Base-by-base conservation (phyloP, 805 yeast genomes). In the Sugiyamaella smithiae region DNA sequence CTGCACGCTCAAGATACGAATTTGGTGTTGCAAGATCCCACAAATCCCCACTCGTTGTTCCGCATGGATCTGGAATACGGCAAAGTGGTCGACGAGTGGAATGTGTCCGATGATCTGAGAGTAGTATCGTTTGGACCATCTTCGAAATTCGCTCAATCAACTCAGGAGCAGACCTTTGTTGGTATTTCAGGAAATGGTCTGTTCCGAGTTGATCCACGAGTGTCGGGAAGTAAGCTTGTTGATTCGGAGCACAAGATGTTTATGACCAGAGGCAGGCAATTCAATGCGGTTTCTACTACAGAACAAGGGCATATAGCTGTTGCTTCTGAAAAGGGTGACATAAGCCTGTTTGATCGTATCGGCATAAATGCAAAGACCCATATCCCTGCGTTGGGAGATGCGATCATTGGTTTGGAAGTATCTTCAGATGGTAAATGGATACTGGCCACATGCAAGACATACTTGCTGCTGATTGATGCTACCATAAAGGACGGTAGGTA, bases 81-180 rank as follows among this genome's bases (percentile, higher is more conserved):
- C 11, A 72, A 82, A 60, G 75, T 89, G 46, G 84, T 89, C n/a
- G 96, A 89, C 62, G 93, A 87, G 61, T 89, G 95, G 93, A 68
- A 75, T 29, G 72, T 85, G 17, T 59, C 63, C 19, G 73, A 71
- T 22, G 75, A 76, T 45, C 67, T 67, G 22, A 54, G 73, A 5
- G 72, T 80, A 16, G 71, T 82, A 24, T 72, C 76, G 25, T 82
- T 81, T 63, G 85, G 84, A 1, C 90, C 95, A 3, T 72, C 80
- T n/a, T 66, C 75, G 44, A 88, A 88, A 65, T 84, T 82, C 58
- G 78, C 87, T 32, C 95, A 85, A 61, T 67, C 83, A 62, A 79
- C 89, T 0, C 75, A 70, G 4, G 96, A 89, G 57, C 83, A 79
- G 53, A 85, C 89, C 0, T 76, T 89, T 50, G 64, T 83, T 38